A percentile compares a stretch with the other conserved stretches of the same genome.
Evolutionary conservation across 1,139 yeast genomes (phyloP).

Genomic region (Yamadazyma mexicana): DNA sequence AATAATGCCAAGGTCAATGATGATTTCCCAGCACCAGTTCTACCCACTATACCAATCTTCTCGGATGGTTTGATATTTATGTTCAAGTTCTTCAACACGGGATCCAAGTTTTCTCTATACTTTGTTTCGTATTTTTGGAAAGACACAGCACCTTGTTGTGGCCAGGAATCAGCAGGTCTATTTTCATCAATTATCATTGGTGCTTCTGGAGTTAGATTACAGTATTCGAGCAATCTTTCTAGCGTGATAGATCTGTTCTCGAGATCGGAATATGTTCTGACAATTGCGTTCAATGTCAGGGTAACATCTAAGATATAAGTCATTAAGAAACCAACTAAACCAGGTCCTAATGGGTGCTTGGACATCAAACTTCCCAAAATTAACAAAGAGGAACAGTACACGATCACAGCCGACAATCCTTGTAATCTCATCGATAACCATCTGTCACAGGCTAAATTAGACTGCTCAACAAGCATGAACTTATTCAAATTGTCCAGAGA

Average conservation of each 20-base stretch:
- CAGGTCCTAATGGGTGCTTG: conserved; percentile 25
- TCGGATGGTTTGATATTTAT: conserved; percentile 31
- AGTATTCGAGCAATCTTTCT: conserved; percentile 38
- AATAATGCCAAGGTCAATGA: conserved; percentile 39
- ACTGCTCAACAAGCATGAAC: conserved; percentile 22
- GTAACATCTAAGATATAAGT: conserved; percentile 36
- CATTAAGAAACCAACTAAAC: conserved; percentile 40
- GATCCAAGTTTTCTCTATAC: conserved; percentile 38
- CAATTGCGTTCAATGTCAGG: conserved; percentile 28
- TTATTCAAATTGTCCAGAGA: conserved; percentile 22
- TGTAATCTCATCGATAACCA: conserved; percentile 44
- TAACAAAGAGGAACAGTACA: conserved; percentile 28
- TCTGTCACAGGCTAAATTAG: conserved; percentile 28
- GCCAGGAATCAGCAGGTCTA: conserved; percentile 31
- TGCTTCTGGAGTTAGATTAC: conserved; percentile 36
- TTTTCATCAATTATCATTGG: conserved; percentile 25
- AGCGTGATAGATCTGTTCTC: conserved; percentile 35
- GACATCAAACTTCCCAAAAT: conserved; percentile 25
- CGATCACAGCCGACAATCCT: conserved; percentile 32
- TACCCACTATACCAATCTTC: conserved; percentile 41
- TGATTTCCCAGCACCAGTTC: conserved; percentile 46
- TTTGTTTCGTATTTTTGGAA: conserved; percentile 34
- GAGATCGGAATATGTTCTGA: conserved; percentile 36
- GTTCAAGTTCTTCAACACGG: conserved; percentile 30
- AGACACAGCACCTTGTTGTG: conserved; percentile 27